Base-by-base conservation (phyloP, 2,329 filamentous ascomycete genomes). In the Pseudogymnoascus sp. region DNA sequence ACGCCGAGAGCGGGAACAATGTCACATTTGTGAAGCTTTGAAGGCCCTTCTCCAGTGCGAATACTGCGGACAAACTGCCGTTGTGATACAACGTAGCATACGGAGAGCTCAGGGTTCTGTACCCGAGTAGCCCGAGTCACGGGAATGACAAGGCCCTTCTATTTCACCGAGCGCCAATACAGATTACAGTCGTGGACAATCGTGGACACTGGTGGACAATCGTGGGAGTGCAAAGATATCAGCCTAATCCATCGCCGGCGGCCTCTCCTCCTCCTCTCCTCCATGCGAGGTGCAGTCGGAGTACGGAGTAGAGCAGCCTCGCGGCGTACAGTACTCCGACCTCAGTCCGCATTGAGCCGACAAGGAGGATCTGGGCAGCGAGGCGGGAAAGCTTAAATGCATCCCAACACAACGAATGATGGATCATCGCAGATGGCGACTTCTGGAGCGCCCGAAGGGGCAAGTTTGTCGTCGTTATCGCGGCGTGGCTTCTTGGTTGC, bases 391-490 rank as follows among this genome's bases (percentile, higher is more conserved):
- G 47, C 47, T 53, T 53, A 53, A 53, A 7, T 53, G 47, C 26
- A 28, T 53, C 9, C 26, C 47, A 26, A 53, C 17, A 31, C n/a
- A 53, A 17, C 26, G 26, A 53, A 53, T 4, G 47, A 53, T 53
- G 47, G 47, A 53, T 31, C n/a, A 26, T 53, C 47, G 47, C 26
- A 31, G 47, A 9, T 31, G 15, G 26, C 47, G 23, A 53, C 26
- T 23, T 53, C 47, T 53, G 23, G 23, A 53, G 23, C 23, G 47
- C 47, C 47, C 23, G 47, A 53, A n/a, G 47, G 19, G 47, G 47
- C 47, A 53, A 53, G 47, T 53, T 53, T 53, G 47, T 31, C n/a
- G 47, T 53, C 47, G 26, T 53, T 53, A 53, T 53, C 47, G 47
- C 26, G 47, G 23, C 47, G 28, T 53, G 47, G 47, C 47, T 31